Evolutionary conservation across 2,329 filamentous ascomycete genomes (phyloP).

Genomic region (Fusarium cicatricum): DNA sequence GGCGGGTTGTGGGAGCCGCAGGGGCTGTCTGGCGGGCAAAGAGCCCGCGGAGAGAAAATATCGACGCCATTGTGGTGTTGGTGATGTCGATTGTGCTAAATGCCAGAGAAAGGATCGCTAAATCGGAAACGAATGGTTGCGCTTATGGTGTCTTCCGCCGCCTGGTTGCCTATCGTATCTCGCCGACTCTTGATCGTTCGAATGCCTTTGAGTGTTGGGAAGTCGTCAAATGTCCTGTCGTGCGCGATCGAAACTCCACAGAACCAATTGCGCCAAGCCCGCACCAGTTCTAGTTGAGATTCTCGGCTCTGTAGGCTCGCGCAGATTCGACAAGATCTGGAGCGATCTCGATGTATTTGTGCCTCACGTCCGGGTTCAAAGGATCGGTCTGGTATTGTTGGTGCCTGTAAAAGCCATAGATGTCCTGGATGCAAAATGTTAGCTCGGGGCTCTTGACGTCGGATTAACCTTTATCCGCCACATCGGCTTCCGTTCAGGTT

Average conservation of each 20-base stretch:
- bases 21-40: slow-evolving; percentile 37
- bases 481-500: no score
- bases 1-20: slow-evolving; percentile 30
- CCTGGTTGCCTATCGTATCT: background rate
- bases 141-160: no score
- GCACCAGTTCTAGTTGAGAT: background rate
- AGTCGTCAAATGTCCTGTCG: no score
- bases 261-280: background rate
- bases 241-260: background rate
- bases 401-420: slow-evolving; percentile 14
- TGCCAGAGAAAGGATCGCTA: background rate
- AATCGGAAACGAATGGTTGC: no score
- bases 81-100: slow-evolving; percentile 3
- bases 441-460: slow-evolving; percentile 8
- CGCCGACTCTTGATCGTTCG: background rate
- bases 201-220: no score
- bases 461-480: slow-evolving; percentile 24
- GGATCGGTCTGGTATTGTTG: slow-evolving; percentile 5
- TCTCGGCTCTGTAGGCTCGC: background rate
- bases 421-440: slow-evolving; percentile 32
- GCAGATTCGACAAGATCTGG: background rate
- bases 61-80: slow-evolving; percentile 39
- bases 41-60: slow-evolving; percentile 44
- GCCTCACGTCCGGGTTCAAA: slow-evolving; percentile 2
- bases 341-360: background rate